These are phyloP conservation scores for Juglanconis sp. DNA, from an alignment of 2,329 filamentous ascomycete genomes.

Conservation along the genomic window DNA sequence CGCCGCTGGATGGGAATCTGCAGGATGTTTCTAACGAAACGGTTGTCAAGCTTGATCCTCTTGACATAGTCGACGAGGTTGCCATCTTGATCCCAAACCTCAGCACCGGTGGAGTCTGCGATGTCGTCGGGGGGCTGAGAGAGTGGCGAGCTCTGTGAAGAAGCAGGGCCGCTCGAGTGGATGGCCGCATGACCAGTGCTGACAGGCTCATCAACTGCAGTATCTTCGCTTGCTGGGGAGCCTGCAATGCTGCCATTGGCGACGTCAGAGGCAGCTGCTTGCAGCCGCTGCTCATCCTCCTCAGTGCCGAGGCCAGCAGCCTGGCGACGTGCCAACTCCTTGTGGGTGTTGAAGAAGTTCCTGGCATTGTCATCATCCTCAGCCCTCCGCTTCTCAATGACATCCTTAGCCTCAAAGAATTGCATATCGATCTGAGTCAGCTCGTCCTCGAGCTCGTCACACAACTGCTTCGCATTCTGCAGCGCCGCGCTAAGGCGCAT, in stretches of 20 bases:
- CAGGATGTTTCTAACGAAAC: constrained; percentile 36
- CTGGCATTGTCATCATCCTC: constrained; percentile 14
- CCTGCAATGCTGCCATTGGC: neutral
- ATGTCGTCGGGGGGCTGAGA: constrained; percentile 10
- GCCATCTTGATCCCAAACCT: constrained; percentile 37
- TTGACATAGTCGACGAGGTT: constrained; percentile 35
- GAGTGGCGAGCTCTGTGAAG: constrained; percentile 9
- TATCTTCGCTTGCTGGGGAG: neutral
- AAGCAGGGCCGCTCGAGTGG: neutral
- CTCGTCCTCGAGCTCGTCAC: constrained; percentile 19
- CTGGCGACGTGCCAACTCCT: constrained; percentile 2
- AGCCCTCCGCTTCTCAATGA: constrained; percentile 14
- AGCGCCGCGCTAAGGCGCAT: constrained; percentile 35
- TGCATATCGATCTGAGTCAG: constrained; percentile 12
- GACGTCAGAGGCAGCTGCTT: neutral
- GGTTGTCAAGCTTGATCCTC: constrained; percentile 36
- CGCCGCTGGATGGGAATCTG: constrained; percentile 35
- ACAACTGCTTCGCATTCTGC: constrained; percentile 26
- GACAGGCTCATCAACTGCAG: neutral
- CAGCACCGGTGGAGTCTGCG: constrained; percentile 24
- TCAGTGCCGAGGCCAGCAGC: neutral
- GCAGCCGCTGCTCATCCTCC: neutral
- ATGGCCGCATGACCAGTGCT: neutral
- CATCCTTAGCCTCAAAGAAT: constrained; percentile 12
- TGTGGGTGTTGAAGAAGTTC: constrained; percentile 13